Conservation (phyloP, 176 grass and related monocot species). For the Ensete glaucum region DNA sequence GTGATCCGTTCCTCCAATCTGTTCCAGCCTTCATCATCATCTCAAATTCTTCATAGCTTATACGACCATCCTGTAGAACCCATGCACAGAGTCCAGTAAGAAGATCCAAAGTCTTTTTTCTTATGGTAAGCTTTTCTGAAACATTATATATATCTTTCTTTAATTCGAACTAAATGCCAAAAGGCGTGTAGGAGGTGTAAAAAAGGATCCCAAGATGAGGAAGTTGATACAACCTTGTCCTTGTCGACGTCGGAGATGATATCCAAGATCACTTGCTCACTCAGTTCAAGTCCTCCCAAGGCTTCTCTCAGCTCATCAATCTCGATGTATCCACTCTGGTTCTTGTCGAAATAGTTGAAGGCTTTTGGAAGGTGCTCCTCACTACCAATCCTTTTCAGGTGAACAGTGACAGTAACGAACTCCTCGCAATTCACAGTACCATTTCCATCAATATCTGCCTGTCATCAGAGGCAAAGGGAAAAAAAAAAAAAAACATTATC, state of each 20-base stretch:
- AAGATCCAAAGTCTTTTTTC: too few species aligned
- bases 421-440: slow-evolving; percentile 66
- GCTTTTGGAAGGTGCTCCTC: slow-evolving; percentile 70
- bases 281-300: slow-evolving; percentile 48
- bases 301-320: slow-evolving; percentile 71
- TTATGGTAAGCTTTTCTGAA: too few species aligned
- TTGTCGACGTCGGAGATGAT: slow-evolving; percentile 64
- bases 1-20: slow-evolving; percentile 76
- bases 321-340: slow-evolving; percentile 69
- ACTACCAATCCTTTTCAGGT: slow-evolving; percentile 72
- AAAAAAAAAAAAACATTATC: neutral
- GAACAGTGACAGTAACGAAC: slow-evolving; percentile 77
- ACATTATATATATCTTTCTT: too few species aligned
- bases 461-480: neutral
- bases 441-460: slow-evolving; percentile 70
- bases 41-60: slow-evolving; percentile 78
- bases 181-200: too few species aligned
- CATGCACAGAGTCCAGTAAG: neutral
- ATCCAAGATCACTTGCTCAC: slow-evolving; percentile 54
- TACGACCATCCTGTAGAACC: slow-evolving; percentile 71
- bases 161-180: too few species aligned
- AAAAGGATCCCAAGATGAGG: neutral
- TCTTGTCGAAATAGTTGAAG: slow-evolving; percentile 83
- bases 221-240: slow-evolving; percentile 38
- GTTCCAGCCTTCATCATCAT: slow-evolving; percentile 90